phyloP scores from a whole-genome alignment of 2,329 filamentous ascomycete species.

The Verticillium isaacii region DNA sequence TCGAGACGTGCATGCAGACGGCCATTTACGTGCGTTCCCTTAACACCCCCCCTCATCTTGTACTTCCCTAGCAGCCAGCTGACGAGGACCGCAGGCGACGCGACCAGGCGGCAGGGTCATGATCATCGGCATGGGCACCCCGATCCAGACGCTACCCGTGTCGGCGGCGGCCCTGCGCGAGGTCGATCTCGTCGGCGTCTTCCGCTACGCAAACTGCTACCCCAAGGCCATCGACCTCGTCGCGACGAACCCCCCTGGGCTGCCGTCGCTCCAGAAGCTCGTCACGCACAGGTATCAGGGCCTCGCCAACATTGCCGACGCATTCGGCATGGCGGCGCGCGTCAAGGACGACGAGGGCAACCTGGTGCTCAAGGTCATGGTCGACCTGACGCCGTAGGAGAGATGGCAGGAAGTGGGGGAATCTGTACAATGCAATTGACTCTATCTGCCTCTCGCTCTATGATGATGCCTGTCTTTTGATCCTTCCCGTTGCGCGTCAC shows the following conservation, averaged over 20 bases:
- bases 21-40: conserved; percentile 57
- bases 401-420: background rate
- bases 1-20: conserved; percentile 70
- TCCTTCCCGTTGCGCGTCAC: background rate
- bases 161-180: conserved; percentile 65
- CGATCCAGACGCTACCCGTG: conserved; percentile 64
- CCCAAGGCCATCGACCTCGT: conserved; percentile 47
- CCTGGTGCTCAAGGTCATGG: conserved; percentile 70
- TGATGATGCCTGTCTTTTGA: background rate
- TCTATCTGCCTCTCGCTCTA: conserved; percentile 1
- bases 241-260: conserved; percentile 38
- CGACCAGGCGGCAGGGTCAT: conserved; percentile 65
- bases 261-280: conserved; percentile 63
- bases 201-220: conserved; percentile 74
- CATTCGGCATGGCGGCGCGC: conserved; percentile 68
- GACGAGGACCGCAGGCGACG: conserved; percentile 37
- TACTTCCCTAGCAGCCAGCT: background rate
- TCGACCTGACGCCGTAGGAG: conserved; percentile 33
- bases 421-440: background rate
- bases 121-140: conserved; percentile 69
- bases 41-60: background rate
- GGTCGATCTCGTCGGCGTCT: conserved; percentile 67
- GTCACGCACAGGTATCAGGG: conserved; percentile 68
- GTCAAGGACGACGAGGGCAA: conserved; percentile 65
- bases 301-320: conserved; percentile 56